A percentile compares a stretch with the other conserved stretches of the same genome.
Conservation (phyloP, 2,329 filamentous ascomycete genomes). For the Elsinoe ampelina region DNA sequence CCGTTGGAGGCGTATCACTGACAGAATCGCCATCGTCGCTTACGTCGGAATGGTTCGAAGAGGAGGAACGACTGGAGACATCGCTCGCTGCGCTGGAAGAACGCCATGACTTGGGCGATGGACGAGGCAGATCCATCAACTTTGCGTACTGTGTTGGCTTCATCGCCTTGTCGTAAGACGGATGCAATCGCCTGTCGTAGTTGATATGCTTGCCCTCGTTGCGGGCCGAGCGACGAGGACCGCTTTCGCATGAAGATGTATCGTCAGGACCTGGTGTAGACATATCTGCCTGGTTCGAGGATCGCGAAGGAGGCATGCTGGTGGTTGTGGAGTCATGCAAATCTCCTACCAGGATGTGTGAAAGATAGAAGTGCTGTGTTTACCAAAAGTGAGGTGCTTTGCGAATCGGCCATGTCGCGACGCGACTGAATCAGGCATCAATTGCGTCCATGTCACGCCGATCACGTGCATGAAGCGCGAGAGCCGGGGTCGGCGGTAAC, state of each 20-base stretch:
- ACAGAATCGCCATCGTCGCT: too few species aligned
- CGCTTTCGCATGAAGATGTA: neutral
- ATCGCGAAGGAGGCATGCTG: neutral
- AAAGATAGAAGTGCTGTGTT: neutral
- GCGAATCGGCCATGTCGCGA: neutral
- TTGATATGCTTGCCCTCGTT: neutral
- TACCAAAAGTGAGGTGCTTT: too few species aligned
- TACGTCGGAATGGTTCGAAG: neutral
- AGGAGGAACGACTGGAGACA: neutral
- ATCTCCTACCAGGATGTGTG: neutral
- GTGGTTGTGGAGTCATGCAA: too few species aligned
- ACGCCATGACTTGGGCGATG: neutral
- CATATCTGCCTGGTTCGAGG: neutral
- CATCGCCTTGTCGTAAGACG: neutral
- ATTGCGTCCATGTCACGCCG: neutral
- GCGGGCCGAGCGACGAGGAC: neutral
- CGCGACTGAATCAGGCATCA: neutral
- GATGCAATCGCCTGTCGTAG: neutral
- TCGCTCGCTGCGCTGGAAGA: neutral
- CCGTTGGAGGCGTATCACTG: too few species aligned
- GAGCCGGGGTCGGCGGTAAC: neutral
- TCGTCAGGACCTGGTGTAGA: neutral
- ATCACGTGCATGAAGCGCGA: neutral
- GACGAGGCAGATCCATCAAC: neutral
- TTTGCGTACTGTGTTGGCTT: neutral